A percentile compares a stretch with the other conserved stretches of the same genome.
These are phyloP conservation scores for Withania somnifera DNA, from an alignment of 305 asterid genomes.

Conservation along the genomic window DNA sequence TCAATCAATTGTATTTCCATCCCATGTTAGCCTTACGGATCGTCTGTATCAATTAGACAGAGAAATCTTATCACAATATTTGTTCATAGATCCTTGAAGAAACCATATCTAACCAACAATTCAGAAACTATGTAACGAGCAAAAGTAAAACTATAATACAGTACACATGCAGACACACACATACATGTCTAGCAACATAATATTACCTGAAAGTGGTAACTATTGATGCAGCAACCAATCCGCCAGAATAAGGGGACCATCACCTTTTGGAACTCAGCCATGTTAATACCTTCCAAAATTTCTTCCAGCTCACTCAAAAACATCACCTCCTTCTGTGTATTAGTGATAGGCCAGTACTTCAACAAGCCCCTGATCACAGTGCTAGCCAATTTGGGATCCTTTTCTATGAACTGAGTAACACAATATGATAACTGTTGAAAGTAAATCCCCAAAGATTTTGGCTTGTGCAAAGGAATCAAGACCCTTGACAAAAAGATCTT, in stretches of 20 bases:
- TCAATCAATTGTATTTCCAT: not conserved
- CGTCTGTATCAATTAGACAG: not conserved
- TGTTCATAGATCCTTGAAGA: not conserved
- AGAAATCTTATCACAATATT: not conserved
- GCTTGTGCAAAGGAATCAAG: constrained; percentile 77
- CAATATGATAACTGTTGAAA: constrained; percentile 75
- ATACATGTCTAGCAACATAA: not conserved
- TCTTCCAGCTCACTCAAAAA: constrained; percentile 79
- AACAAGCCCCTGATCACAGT: constrained; percentile 55
- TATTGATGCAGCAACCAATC: constrained; percentile 55
- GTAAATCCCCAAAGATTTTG: constrained; percentile 60
- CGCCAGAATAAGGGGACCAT: constrained; percentile 73
- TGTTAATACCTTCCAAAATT: constrained; percentile 57
- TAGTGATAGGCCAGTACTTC: constrained; percentile 81
- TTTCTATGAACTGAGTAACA: constrained; percentile 65
- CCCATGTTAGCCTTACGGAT: not conserved
- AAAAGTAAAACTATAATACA: not conserved
- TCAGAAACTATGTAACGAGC: not conserved
- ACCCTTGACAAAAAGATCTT: constrained; percentile 69
- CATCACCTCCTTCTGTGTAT: constrained; percentile 85
- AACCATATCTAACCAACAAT: not conserved
- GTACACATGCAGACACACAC: not conserved
- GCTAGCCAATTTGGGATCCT: constrained; percentile 71
- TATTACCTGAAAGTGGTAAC: constrained; percentile 77
- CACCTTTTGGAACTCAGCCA: constrained; percentile 61